Evolutionary conservation across 2,329 filamentous ascomycete genomes (phyloP), one percentile per base, ranked within the genome.

Genomic region (Neurospora sp.): DNA sequence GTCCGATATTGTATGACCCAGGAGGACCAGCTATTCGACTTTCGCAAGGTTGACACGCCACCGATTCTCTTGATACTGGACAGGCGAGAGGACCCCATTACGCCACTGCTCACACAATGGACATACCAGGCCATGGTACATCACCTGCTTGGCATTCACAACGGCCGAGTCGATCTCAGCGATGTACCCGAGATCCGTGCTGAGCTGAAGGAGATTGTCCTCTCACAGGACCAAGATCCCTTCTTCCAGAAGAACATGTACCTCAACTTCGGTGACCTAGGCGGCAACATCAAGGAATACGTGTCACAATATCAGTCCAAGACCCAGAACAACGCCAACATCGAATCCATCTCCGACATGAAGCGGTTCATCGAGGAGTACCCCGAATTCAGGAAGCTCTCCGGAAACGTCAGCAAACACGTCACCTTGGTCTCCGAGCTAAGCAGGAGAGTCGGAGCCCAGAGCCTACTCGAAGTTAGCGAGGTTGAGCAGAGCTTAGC

Each of bases 61-160:
- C 96, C 96, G 0, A 94, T 99, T 75, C 84, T 99, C 15, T 85
- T 99, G 40, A 88, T 99, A 69, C 82, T 99, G 38, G 96, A 99
- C 80, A 89, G 96, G 57, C 88, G 96, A 79, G 94, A 97, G 77
- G 96, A 99, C 76, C 95, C 96, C 0, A 91, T 98, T 67, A 99
- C 96, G 3, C 96, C 96, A 0, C 83, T 99, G 11, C 85, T 99
- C 67, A 97, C 93, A 2, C 96, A 99, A 79, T 99, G 96, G 96
- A 99, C 96, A 36, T 99, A 99, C 77, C 96, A 99, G 81, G 96
- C 96, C n/a, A 99, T 99, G 94, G 96, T 99, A 0, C 96, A 99
- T 78, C 96, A 99, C 77, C 83, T 98, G 1, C 84, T 99, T 12
- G 96, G 96, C 5, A 97, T 99, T 74, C 88, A 92, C 70, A 98